Base-by-base conservation (phyloP, 805 yeast genomes). In the Hanseniaspora hatyaiensis region DNA sequence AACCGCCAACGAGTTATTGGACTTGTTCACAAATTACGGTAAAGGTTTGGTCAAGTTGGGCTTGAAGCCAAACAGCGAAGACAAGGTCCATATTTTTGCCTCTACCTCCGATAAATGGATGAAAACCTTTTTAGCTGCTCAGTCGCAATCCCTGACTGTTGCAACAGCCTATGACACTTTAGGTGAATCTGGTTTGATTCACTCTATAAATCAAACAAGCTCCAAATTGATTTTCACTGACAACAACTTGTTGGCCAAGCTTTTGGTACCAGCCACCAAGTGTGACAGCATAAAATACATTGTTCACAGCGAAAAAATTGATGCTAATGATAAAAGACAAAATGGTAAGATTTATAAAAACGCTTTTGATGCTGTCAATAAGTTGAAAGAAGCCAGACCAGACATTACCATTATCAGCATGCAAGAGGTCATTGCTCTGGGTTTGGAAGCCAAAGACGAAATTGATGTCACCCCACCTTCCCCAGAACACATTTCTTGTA, bases 111-210 rank as follows among this genome's bases (percentile, higher is more conserved):
- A 76, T 49, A 77, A 77, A 59, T 89, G 97, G 97, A 75, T 89
- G 85, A 82, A 84, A 66, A 74, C 84, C 28, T 89, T 78, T 54
- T 63, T 85, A 51, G 95, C 88, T 13, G 73, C 85, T 46, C 75
- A 77, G 56, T 69, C 87, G 45, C 96, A 86, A 65, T 66, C 74
- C 42, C 80, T 92, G 51, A 83, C 97, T 20, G 73, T 82, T 50
- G 97, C 87, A 34, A 92, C 98, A 13, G 97, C 98, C 32, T 92
- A 92, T 65, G 96, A 88, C 64, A 86, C 96, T 36, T 71, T 88
- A 54, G 96, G 96, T 50, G 94, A 86, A 65, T 72, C 73, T 31
- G 95, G 95, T 20, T 72, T 88, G 59, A 81, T 80, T 50, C 94
- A 82, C 65, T 87, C 96, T 2, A 71, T 92, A 59, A 71, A 74